Conservation (phyloP, 176 grass and related monocot genomes). For the Avena eriantha region DNA sequence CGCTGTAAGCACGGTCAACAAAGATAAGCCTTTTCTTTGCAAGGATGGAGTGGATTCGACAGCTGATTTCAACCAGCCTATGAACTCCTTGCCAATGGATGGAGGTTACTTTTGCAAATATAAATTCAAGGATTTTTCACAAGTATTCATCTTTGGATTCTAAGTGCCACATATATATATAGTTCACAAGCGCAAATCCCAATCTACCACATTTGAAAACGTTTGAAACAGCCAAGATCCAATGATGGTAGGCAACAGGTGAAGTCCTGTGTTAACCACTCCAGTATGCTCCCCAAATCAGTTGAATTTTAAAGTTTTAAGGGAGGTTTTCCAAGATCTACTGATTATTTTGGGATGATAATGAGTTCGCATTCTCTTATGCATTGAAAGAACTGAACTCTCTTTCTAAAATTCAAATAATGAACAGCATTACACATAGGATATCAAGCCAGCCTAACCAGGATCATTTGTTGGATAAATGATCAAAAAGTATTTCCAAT, state of each 20-base stretch:
- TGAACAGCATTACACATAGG: not conserved
- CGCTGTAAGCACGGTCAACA: not conserved
- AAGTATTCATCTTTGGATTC: not conserved
- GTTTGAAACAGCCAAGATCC: conserved; percentile 2
- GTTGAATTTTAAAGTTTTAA: not conserved
- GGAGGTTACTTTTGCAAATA: conserved; percentile 15
- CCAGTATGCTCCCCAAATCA: not conserved
- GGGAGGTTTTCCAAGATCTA: conserved; percentile 4
- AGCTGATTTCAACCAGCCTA: not conserved
- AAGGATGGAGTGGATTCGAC: not conserved
- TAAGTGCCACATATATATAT: not conserved
- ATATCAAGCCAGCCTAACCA: conserved; percentile 17
- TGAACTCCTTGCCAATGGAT: conserved; percentile 1
- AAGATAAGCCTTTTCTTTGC: conserved; percentile 17
- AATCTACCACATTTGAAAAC: not conserved
- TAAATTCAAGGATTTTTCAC: not conserved
- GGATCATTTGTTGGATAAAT: not conserved
- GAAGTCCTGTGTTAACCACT: not conserved
- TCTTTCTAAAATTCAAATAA: conserved; percentile 7
- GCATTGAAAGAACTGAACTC: not conserved
- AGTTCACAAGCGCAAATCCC: conserved; percentile 1
- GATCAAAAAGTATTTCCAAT: not conserved
- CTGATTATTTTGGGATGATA: not conserved
- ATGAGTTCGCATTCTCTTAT: conserved; percentile 12
- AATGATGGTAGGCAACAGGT: conserved; percentile 8